Percentiles rank a stretch among this genome's conserved stretches.
These are phyloP conservation scores for Venturia aucupariae DNA, from an alignment of 2,329 filamentous ascomycete species.

Conservation along the genomic window DNA sequence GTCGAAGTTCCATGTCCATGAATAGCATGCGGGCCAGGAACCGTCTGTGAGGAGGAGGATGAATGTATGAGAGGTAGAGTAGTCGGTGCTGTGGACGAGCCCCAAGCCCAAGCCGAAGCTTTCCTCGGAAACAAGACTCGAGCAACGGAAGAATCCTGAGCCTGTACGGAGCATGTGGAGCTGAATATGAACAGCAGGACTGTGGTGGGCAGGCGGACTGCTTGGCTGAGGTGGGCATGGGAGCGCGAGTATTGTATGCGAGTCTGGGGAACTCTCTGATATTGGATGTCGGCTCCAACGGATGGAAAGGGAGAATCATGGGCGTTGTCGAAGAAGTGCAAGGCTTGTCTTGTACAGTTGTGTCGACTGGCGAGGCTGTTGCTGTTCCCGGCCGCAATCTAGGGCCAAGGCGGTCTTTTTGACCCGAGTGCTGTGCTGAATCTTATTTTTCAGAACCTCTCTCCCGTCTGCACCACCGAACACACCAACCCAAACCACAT, in stretches of 20 bases:
- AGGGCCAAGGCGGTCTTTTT: too few species aligned
- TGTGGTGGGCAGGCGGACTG: background rate
- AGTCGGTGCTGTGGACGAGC: background rate
- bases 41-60: background rate
- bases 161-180: too few species aligned
- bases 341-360: too few species aligned
- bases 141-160: background rate
- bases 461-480: background rate
- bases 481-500: background rate
- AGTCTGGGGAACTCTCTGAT: background rate
- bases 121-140: background rate
- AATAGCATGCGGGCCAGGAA: conserved; percentile 2
- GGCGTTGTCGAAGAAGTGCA: too few species aligned
- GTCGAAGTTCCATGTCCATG: background rate
- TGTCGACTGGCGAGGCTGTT: too few species aligned
- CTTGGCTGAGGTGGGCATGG: background rate
- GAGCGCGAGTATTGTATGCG: background rate
- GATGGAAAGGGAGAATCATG: background rate
- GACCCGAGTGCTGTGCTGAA: too few species aligned
- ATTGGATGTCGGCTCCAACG: background rate
- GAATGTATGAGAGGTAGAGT: background rate
- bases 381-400: too few species aligned
- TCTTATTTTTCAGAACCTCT: too few species aligned
- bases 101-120: background rate
- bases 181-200: background rate